phyloP scores from a whole-genome alignment of 106 monocot species.

The Triglochin maritima region DNA sequence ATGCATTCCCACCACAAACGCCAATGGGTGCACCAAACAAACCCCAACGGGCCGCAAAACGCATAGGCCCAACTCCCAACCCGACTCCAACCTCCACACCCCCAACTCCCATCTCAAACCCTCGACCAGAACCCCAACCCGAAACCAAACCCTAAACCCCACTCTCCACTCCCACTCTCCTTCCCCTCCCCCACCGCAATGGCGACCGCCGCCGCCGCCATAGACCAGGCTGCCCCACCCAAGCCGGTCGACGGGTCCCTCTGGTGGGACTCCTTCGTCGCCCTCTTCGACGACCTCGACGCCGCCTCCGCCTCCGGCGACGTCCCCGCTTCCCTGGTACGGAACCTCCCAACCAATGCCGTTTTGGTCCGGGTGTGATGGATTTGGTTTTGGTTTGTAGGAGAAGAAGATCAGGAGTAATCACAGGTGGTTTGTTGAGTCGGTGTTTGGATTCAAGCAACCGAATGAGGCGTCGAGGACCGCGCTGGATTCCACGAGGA shows the following conservation, averaged over 20 bases:
- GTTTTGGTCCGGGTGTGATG: constrained; percentile 17
- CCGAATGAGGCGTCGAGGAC: constrained; percentile 45
- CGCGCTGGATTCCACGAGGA: constrained; percentile 44
- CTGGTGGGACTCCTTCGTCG: constrained; percentile 81
- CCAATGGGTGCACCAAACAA: no score
- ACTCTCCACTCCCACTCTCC: not conserved
- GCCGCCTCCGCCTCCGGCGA: constrained; percentile 24
- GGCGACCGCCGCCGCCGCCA: constrained; percentile 21
- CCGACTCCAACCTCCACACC: no score
- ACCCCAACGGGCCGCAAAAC: no score
- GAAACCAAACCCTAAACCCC: no score
- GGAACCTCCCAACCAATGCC: constrained; percentile 20
- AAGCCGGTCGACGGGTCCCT: constrained; percentile 43
- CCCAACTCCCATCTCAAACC: no score
- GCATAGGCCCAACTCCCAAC: no score
- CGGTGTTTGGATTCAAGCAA: constrained; percentile 45
- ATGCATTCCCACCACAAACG: no score
- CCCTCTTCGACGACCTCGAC: constrained; percentile 67
- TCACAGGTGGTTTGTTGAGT: constrained; percentile 57
- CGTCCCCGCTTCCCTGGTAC: constrained; percentile 31
- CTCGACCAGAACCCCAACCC: no score
- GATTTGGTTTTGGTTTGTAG: constrained; percentile 25
- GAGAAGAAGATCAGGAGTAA: constrained; percentile 47
- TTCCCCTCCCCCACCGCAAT: not conserved
- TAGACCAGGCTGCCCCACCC: constrained; percentile 11